phyloP scores from a whole-genome alignment of 2,329 filamentous ascomycete genomes.

The Colletotrichum sp. region DNA sequence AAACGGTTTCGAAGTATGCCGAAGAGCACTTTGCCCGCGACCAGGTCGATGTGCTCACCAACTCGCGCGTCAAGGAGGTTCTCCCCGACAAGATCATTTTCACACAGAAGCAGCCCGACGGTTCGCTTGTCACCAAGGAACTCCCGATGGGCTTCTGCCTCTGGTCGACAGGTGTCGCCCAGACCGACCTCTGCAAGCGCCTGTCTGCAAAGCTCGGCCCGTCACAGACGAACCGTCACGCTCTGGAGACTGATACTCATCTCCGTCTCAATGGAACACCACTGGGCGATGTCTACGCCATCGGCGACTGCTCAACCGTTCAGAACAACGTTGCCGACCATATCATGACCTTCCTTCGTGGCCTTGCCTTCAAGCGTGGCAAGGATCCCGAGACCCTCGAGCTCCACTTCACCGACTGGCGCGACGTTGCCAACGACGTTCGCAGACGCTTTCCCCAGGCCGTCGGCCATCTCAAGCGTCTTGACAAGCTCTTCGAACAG shows the following conservation, averaged over 20 bases:
- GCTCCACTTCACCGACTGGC: slow-evolving; percentile 89
- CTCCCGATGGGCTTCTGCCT: slow-evolving; percentile 95
- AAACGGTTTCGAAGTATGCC: slow-evolving; percentile 89
- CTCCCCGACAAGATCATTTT: slow-evolving; percentile 84
- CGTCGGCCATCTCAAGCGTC: slow-evolving; percentile 80
- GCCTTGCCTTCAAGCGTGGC: slow-evolving; percentile 88
- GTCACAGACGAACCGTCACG: slow-evolving; percentile 84
- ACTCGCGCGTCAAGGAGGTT: slow-evolving; percentile 92
- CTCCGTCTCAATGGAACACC: slow-evolving; percentile 88
- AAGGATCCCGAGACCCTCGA: slow-evolving; percentile 88
- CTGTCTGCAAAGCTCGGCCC: slow-evolving; percentile 79
- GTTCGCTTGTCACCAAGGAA: slow-evolving; percentile 83
- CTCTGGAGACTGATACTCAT: slow-evolving; percentile 93
- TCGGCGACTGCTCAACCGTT: slow-evolving; percentile 94
- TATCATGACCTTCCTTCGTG: slow-evolving; percentile 87
- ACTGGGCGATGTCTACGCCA: slow-evolving; percentile 92
- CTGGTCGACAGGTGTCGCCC: slow-evolving; percentile 95
- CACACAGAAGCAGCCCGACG: slow-evolving; percentile 78
- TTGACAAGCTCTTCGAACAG: slow-evolving; percentile 88
- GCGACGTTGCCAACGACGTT: slow-evolving; percentile 80
- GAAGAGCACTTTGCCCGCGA: slow-evolving; percentile 92
- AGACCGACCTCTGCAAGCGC: slow-evolving; percentile 79
- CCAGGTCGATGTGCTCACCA: slow-evolving; percentile 89
- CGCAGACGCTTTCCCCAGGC: slow-evolving; percentile 92
- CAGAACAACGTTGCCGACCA: slow-evolving; percentile 97